These are phyloP conservation scores for Coelastrella sp. DNA, from an alignment of 139 green algal genomes.

Conservation along the genomic window DNA sequence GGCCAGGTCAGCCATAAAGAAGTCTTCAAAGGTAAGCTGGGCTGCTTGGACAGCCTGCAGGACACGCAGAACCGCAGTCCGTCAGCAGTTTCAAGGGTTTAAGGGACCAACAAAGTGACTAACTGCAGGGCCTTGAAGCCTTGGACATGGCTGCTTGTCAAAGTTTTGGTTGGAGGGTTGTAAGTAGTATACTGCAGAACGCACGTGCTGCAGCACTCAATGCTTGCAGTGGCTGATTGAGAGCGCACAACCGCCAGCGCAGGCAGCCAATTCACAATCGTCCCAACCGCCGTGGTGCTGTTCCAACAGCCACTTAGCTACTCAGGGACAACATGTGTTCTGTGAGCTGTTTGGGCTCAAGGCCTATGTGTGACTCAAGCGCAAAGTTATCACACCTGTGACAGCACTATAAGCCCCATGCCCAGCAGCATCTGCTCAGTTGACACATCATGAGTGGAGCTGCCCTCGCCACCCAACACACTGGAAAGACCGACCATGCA, in stretches of 20 bases:
- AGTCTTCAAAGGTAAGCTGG: constrained; percentile 85
- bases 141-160: no score
- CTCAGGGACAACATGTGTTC: no score
- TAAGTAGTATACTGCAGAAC: no score
- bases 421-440: constrained; percentile 71
- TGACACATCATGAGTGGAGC: constrained; percentile 55
- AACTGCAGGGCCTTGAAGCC: not conserved
- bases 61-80: not conserved
- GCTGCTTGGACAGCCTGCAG: constrained; percentile 73
- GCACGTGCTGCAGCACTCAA: no score
- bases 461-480: constrained; percentile 71
- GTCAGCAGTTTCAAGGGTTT: not conserved
- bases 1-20: constrained; percentile 80
- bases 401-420: constrained; percentile 80
- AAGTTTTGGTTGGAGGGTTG: no score
- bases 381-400: constrained; percentile 52
- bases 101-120: not conserved
- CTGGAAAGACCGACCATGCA: constrained; percentile 70
- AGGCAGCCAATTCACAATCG: no score
- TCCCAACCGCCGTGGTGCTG: no score
- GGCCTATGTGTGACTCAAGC: no score
- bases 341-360: no score
- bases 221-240: no score
- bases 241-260: no score
- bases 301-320: no score